Conservation (phyloP, 2,329 filamentous ascomycete genomes). For the Diplodia corticola region DNA sequence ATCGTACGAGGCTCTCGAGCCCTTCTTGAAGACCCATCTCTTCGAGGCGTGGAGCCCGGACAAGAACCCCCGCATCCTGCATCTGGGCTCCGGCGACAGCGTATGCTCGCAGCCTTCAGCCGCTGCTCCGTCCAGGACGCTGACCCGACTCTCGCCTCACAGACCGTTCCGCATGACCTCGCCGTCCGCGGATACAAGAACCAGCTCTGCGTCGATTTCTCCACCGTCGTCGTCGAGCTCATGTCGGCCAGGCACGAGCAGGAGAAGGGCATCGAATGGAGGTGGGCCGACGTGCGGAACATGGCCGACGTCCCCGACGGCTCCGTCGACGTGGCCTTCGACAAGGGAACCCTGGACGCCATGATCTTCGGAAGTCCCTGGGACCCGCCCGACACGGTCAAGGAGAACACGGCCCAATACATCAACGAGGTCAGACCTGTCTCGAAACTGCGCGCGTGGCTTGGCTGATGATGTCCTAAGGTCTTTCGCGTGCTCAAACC, state of each 20-base stretch:
- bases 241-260: constrained; percentile 49
- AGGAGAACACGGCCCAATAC: constrained; percentile 51
- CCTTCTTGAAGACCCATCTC: constrained; percentile 50
- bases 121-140: neutral
- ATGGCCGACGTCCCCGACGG: constrained; percentile 44
- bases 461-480: constrained; percentile 29
- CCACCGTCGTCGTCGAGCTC: constrained; percentile 52
- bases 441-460: neutral
- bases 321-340: constrained; percentile 58
- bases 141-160: too few relatives aligned
- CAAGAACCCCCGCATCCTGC: constrained; percentile 50
- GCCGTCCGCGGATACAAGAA: constrained; percentile 49
- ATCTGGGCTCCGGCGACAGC: constrained; percentile 60
- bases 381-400: constrained; percentile 53
- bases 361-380: constrained; percentile 58
- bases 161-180: constrained; percentile 57
- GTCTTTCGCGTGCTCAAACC: constrained; percentile 51
- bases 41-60: constrained; percentile 37
- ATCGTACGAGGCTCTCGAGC: constrained; percentile 49
- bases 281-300: constrained; percentile 53
- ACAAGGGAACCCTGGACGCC: constrained; percentile 58
- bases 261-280: constrained; percentile 49
- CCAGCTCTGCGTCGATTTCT: constrained; percentile 61
- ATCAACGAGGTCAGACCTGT: constrained; percentile 47
- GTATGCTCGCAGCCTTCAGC: constrained; percentile 38